A percentile compares a stretch with the other conserved stretches of the same genome.
These are phyloP conservation scores for Pichia sp. DNA, from an alignment of 1,139 yeast genomes.

Conservation along the genomic window DNA sequence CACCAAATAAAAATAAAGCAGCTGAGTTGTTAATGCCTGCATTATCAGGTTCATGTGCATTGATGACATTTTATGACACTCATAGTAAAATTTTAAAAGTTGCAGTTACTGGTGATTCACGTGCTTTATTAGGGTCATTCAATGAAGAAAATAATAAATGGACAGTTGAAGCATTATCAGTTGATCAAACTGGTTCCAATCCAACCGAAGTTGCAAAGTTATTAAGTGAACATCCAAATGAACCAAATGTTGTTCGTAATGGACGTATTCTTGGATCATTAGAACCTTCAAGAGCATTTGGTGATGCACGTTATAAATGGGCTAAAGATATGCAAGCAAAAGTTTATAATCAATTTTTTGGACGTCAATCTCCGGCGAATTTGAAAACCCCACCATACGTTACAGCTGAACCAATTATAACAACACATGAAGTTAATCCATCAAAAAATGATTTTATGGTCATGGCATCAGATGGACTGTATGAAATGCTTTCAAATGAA, in stretches of 20 bases:
- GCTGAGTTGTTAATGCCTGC: constrained; percentile 87
- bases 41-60: constrained; percentile 89
- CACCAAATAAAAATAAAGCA: constrained; percentile 55
- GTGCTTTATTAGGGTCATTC: constrained; percentile 80
- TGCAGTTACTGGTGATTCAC: constrained; percentile 95
- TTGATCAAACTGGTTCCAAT: constrained; percentile 94
- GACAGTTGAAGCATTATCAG: constrained; percentile 81
- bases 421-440: constrained; percentile 72
- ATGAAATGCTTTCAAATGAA: constrained; percentile 85
- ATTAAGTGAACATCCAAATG: constrained; percentile 85
- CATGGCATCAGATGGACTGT: constrained; percentile 91
- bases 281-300: constrained; percentile 96
- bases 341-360: constrained; percentile 73
- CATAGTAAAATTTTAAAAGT: constrained; percentile 66
- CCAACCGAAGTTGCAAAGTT: constrained; percentile 82
- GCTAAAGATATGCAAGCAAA: constrained; percentile 71
- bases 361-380: constrained; percentile 73
- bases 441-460: constrained; percentile 78
- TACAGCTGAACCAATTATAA: constrained; percentile 91
- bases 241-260: constrained; percentile 72
- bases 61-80: constrained; percentile 81
- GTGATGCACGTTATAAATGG: constrained; percentile 91
- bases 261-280: constrained; percentile 93
- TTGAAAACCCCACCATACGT: constrained; percentile 92
- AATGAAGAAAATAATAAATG: constrained; percentile 59